A percentile compares a stretch with the other conserved stretches of the same genome.
These are phyloP conservation scores for Pontederia paniculata DNA, from an alignment of 176 grass and related monocot genomes.

Conservation along the genomic window DNA sequence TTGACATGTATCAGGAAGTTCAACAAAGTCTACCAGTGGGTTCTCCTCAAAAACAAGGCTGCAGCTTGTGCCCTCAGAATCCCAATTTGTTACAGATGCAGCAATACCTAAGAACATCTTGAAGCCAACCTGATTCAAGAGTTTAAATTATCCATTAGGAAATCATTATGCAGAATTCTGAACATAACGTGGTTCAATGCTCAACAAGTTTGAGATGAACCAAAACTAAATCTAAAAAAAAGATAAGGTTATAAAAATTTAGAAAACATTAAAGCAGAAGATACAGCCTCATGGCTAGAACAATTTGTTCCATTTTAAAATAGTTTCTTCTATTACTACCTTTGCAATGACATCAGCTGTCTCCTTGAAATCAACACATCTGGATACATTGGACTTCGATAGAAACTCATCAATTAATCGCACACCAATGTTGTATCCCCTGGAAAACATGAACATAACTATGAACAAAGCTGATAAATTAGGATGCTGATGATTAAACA, in stretches of 20 bases:
- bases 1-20: conserved; percentile 95
- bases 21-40: conserved; percentile 95
- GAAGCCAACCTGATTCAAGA: conserved; percentile 64
- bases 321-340: conserved; percentile 42
- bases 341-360: conserved; percentile 94
- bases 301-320: too few relatives aligned
- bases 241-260: too few relatives aligned
- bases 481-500: too few relatives aligned
- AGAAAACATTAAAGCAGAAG: too few relatives aligned
- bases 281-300: too few relatives aligned
- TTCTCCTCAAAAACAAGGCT: conserved; percentile 98
- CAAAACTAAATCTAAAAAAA: too few relatives aligned
- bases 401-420: conserved; percentile 92
- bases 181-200: neutral
- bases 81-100: conserved; percentile 87
- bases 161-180: neutral
- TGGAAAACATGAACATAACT: conserved; percentile 21
- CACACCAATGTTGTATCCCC: conserved; percentile 97
- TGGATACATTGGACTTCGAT: conserved; percentile 89
- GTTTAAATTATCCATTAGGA: conserved; percentile 3
- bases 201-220: too few relatives aligned
- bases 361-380: conserved; percentile 95
- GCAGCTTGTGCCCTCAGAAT: conserved; percentile 82
- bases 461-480: neutral
- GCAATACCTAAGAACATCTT: conserved; percentile 98